Evolutionary conservation across 2,329 filamentous ascomycete genomes (phyloP).

Genomic region (Blastomyces emzantsi): DNA sequence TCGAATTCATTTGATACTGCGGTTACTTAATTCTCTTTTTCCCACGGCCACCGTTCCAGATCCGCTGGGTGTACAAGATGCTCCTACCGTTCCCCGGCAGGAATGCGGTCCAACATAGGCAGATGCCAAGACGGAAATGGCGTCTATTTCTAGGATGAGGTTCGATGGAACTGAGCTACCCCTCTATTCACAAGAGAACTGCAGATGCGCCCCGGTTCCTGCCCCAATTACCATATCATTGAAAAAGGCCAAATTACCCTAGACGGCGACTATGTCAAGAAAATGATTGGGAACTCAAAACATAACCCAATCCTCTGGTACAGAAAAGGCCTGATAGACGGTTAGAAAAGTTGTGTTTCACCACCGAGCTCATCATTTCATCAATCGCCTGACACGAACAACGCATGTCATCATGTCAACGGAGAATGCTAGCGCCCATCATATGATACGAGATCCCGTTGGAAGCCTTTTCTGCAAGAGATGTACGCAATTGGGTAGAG

Average conservation of each 20-base stretch:
- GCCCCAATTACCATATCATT: neutral
- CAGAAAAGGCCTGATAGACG: neutral
- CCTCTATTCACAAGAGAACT: neutral
- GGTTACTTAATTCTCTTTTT: neutral
- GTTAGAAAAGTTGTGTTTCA: neutral
- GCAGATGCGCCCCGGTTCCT: neutral
- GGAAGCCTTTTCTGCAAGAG: neutral
- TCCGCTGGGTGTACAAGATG: neutral
- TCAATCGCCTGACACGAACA: neutral
- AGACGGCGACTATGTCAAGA: neutral
- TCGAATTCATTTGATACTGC: neutral
- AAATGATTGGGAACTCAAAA: neutral
- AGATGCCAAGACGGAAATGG: constrained; percentile 1
- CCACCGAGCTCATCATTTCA: neutral
- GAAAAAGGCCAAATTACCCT: neutral
- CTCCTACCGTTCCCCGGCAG: neutral
- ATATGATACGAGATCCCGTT: neutral
- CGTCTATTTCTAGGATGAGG: neutral
- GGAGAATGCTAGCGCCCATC: neutral
- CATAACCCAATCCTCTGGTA: neutral
- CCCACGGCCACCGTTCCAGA: neutral
- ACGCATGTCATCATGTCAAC: neutral
- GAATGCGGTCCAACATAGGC: neutral
- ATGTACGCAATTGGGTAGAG: neutral
- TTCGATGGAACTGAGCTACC: neutral